phyloP scores from a whole-genome alignment of 257 asterid species.

The Rhazya stricta region DNA sequence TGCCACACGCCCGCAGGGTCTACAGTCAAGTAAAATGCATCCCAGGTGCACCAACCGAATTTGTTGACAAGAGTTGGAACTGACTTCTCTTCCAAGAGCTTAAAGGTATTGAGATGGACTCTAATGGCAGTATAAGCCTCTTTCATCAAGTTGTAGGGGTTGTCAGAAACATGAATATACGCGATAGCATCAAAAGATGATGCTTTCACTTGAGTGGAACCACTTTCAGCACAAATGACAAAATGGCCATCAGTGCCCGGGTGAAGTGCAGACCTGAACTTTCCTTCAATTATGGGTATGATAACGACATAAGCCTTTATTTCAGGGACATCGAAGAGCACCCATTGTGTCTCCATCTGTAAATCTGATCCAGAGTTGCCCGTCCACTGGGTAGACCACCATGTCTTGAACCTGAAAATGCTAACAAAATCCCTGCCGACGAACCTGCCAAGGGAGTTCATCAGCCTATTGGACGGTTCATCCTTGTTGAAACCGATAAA shows the following conservation, averaged over 20 bases:
- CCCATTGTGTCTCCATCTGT: conserved; percentile 78
- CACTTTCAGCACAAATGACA: conserved; percentile 61
- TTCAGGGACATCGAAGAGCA: conserved; percentile 53
- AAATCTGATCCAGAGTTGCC: conserved; percentile 63
- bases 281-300: conserved; percentile 54
- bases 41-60: conserved; percentile 89
- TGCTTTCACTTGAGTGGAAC: conserved; percentile 37
- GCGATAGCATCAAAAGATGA: conserved; percentile 37
- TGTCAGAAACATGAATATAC: conserved; percentile 55
- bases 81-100: conserved; percentile 60
- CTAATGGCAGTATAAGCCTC: conserved; percentile 60
- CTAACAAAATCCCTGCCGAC: conserved; percentile 56
- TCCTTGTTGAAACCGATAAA: background rate
- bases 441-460: conserved; percentile 51
- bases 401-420: conserved; percentile 74
- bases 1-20: conserved; percentile 48
- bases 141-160: conserved; percentile 61
- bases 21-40: conserved; percentile 60
- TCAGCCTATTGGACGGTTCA: background rate
- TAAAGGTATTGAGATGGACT: conserved; percentile 61
- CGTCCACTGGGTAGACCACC: conserved; percentile 90
- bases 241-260: conserved; percentile 49
- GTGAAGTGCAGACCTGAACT: conserved; percentile 59
- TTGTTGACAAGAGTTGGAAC: conserved; percentile 51
- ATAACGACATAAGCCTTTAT: conserved; percentile 41